Conservation (phyloP, 2,329 filamentous ascomycete genomes). For the Alternaria angustiovoidea region DNA sequence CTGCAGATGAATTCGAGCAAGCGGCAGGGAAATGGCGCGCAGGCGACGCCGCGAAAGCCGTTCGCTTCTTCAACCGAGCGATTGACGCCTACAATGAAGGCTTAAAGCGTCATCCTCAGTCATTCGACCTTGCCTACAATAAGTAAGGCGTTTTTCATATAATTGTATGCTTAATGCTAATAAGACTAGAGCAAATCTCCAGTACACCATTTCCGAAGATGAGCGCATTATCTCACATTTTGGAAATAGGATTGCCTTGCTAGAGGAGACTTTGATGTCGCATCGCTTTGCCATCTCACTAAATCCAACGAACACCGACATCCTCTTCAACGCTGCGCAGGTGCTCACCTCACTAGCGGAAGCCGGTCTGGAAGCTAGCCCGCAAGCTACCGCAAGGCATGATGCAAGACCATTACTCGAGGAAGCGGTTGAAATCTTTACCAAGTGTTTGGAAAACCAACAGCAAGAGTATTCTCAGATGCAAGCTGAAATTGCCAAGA, state of each 20-base stretch:
- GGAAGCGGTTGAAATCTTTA: slow-evolving; percentile 68
- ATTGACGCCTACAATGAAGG: slow-evolving; percentile 72
- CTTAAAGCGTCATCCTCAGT: slow-evolving; percentile 65
- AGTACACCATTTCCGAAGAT: slow-evolving; percentile 75
- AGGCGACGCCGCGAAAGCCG: slow-evolving; percentile 72
- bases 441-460: slow-evolving; percentile 57
- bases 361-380: slow-evolving; percentile 62
- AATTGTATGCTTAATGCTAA: slow-evolving; percentile 1
- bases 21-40: slow-evolving; percentile 78
- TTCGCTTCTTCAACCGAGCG: slow-evolving; percentile 69
- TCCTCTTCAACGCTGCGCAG: slow-evolving; percentile 76
- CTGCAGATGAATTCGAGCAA: slow-evolving; percentile 74
- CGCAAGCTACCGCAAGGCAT: slow-evolving; percentile 49
- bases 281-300: slow-evolving; percentile 69
- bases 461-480: slow-evolving; percentile 56
- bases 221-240: slow-evolving; percentile 67
- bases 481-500: slow-evolving; percentile 44
- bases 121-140: slow-evolving; percentile 78
- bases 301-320: slow-evolving; percentile 70
- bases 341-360: slow-evolving; percentile 73
- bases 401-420: slow-evolving; percentile 64
- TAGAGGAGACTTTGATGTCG: slow-evolving; percentile 68
- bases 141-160: slow-evolving; percentile 59
- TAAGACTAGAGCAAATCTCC: slow-evolving; percentile 67
- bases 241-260: slow-evolving; percentile 62